A percentile compares a stretch with the other conserved stretches of the same genome.
phyloP scores from a whole-genome alignment of 371 early-diverging fungal genomes.

The Mucor circinelloides region DNA sequence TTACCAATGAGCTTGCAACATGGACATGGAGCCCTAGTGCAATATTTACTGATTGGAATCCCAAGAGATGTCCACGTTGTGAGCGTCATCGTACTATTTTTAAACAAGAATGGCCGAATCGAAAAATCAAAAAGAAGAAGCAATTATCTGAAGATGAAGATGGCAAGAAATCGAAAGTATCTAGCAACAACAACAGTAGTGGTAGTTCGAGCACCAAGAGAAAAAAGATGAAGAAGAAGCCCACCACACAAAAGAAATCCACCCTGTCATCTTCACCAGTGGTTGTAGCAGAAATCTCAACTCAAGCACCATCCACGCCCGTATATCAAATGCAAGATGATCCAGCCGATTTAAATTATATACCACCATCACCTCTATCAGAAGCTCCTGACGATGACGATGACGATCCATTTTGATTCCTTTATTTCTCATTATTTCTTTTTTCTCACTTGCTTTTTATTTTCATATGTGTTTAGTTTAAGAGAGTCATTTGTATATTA shows the following conservation, averaged over 20 bases:
- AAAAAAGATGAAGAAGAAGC: constrained; percentile 5
- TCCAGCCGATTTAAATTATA: constrained; percentile 21
- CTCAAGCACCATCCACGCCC: background rate
- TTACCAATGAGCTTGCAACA: constrained; percentile 46
- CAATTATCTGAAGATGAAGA: background rate
- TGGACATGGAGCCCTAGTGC: constrained; percentile 58
- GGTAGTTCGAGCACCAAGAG: no score
- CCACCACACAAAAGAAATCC: background rate
- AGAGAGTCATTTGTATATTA: background rate
- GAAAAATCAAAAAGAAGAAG: constrained; percentile 29
- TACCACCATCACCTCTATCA: constrained; percentile 27
- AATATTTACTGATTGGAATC: constrained; percentile 45
- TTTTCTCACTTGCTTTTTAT: background rate
- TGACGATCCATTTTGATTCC: background rate
- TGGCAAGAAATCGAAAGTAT: constrained; percentile 9
- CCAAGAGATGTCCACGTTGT: constrained; percentile 49
- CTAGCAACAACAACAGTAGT: background rate
- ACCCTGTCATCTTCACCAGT: background rate
- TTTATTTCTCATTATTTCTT: background rate
- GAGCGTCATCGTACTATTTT: constrained; percentile 48
- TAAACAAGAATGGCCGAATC: constrained; percentile 48
- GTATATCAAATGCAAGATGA: constrained; percentile 29
- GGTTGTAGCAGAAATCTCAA: background rate
- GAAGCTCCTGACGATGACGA: constrained; percentile 15
- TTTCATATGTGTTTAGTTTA: background rate